A percentile compares a stretch with the other conserved stretches of the same genome.
Conservation (phyloP, 108 stramenopile species). For the Fragilariopsis cylindrus region DNA sequence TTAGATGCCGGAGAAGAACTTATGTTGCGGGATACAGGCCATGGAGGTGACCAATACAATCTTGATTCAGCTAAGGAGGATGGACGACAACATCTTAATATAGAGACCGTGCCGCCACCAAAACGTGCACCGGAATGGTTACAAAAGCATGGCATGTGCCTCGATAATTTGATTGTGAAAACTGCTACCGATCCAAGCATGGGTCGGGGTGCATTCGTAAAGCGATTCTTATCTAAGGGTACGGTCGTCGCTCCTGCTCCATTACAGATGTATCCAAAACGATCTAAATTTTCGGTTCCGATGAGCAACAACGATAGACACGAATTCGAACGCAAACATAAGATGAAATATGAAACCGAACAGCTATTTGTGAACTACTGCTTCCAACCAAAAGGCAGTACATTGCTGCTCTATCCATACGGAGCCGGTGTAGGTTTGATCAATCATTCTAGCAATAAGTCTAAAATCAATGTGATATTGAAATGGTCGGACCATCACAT, state of each 20-base stretch:
- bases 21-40: constrained; percentile 13
- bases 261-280: constrained; percentile 28
- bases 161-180: constrained; percentile 36
- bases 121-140: constrained; percentile 35
- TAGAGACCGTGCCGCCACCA: neutral
- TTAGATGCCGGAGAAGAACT: constrained; percentile 27
- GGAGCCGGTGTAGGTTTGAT: constrained; percentile 44
- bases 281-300: constrained; percentile 1
- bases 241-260: constrained; percentile 39
- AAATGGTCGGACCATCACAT: constrained; percentile 68
- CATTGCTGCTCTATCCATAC: constrained; percentile 51
- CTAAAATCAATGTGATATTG: constrained; percentile 68
- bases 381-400: constrained; percentile 45
- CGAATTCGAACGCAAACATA: neutral
- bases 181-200: constrained; percentile 35
- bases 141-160: constrained; percentile 49
- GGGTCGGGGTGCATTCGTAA: constrained; percentile 45
- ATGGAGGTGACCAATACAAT: constrained; percentile 22
- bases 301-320: neutral
- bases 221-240: constrained; percentile 31
- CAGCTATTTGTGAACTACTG: constrained; percentile 55
- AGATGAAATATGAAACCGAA: constrained; percentile 19
- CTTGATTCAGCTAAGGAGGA: constrained; percentile 9
- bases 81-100: constrained; percentile 10
- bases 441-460: constrained; percentile 49